Conservation (phyloP, 202 grass and related monocot genomes). For the Hordeum pubiflorum region DNA sequence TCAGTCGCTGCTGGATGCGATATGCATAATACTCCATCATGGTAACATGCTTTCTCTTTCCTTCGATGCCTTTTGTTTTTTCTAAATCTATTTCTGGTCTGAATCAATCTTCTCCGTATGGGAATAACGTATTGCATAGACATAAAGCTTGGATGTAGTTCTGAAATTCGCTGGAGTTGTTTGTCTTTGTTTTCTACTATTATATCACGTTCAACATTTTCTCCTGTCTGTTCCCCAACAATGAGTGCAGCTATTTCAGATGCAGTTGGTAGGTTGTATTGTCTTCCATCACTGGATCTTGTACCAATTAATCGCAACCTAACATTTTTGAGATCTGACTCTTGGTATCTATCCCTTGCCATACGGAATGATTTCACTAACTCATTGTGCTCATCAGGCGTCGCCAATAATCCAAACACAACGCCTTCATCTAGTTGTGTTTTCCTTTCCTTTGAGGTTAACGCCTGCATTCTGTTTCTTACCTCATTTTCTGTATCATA, state of each 20-base stretch:
- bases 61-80: neutral
- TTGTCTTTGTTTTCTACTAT: neutral
- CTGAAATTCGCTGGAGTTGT: neutral
- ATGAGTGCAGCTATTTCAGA: neutral
- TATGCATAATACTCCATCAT: conserved; percentile 9
- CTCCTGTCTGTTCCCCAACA: neutral
- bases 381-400: neutral
- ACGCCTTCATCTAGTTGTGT: neutral
- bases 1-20: neutral
- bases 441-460: neutral
- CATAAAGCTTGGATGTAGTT: conserved; percentile 3
- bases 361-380: conserved; percentile 1
- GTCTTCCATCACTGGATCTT: neutral
- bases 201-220: neutral
- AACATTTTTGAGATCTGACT: neutral
- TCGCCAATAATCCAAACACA: neutral
- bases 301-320: neutral
- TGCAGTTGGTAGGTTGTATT: neutral
- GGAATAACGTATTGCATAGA: conserved; percentile 5
- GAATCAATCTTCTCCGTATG: neutral
- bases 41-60: neutral
- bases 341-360: neutral
- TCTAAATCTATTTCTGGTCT: neutral
- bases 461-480: neutral
- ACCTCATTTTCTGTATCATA: neutral